A percentile compares a stretch with the other conserved stretches of the same genome.
phyloP scores from a whole-genome alignment of 108 stramenopile genomes.

The Skeletonema menzelii region DNA sequence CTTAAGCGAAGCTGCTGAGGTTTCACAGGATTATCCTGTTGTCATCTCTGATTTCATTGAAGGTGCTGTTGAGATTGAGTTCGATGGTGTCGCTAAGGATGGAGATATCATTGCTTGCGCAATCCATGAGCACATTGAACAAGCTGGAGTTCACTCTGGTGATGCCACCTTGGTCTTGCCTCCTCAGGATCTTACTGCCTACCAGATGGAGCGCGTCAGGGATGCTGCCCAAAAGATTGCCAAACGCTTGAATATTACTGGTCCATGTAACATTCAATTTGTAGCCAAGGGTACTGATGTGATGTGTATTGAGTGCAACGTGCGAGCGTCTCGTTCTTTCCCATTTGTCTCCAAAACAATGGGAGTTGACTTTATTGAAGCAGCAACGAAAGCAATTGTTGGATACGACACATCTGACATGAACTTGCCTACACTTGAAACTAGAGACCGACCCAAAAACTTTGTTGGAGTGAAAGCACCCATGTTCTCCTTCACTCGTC shows the following conservation, averaged over 20 bases:
- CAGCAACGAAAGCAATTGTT: constrained; percentile 93
- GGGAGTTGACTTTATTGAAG: constrained; percentile 96
- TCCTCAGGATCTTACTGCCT: constrained; percentile 85
- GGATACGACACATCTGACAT: constrained; percentile 81
- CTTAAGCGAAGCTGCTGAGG: constrained; percentile 90
- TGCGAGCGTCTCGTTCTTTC: constrained; percentile 96
- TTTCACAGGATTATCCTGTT: constrained; percentile 96
- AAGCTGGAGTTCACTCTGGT: constrained; percentile 98
- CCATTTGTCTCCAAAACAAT: constrained; percentile 99
- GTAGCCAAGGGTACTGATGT: constrained; percentile 97
- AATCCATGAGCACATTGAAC: constrained; percentile 98
- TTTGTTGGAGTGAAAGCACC: constrained; percentile 99
- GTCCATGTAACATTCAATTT: constrained; percentile 99
- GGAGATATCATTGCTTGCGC: constrained; percentile 95
- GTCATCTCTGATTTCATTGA: constrained; percentile 97
- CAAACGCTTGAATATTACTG: constrained; percentile 95
- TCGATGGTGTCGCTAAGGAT: constrained; percentile 95
- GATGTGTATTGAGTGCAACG: constrained; percentile 98
- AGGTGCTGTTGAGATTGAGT: constrained; percentile 95
- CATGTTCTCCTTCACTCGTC: constrained; percentile 98
- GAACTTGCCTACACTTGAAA: constrained; percentile 90
- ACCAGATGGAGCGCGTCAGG: constrained; percentile 79
- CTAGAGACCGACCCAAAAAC: constrained; percentile 80
- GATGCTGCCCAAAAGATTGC: constrained; percentile 91
- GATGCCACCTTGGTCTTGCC: constrained; percentile 95